phyloP scores from a whole-genome alignment of 2,329 filamentous ascomycete species.

The Moelleriella libera region DNA sequence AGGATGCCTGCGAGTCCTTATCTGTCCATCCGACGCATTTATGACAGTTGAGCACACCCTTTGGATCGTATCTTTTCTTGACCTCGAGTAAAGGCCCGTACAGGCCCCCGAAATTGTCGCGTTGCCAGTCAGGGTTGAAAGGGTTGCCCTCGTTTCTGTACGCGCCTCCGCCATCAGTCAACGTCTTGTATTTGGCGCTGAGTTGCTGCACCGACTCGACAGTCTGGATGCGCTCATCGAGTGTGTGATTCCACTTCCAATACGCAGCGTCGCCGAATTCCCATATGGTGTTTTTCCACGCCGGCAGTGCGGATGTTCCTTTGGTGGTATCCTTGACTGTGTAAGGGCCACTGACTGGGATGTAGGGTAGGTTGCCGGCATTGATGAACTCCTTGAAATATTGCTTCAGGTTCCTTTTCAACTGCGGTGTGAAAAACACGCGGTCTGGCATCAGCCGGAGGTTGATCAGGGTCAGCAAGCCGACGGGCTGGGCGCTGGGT shows the following conservation, averaged over 20 bases:
- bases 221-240: constrained; percentile 2
- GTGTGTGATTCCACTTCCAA: constrained; percentile 7
- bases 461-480: constrained; percentile 5
- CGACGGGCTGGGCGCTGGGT: constrained; percentile 4
- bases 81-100: constrained; percentile 22
- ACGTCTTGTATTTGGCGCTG: constrained; percentile 2
- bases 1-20: background rate
- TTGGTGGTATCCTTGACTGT: background rate
- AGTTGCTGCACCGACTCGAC: constrained; percentile 8
- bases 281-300: constrained; percentile 8
- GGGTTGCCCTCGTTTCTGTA: constrained; percentile 16
- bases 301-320: constrained; percentile 6
- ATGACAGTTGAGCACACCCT: background rate
- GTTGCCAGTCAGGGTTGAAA: constrained; percentile 11
- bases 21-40: constrained; percentile 1
- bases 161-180: constrained; percentile 8
- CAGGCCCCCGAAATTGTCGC: constrained; percentile 9
- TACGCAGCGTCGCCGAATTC: constrained; percentile 4
- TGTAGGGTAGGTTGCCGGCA: constrained; percentile 4
- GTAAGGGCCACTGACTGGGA: constrained; percentile 6
- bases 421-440: constrained; percentile 1
- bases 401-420: constrained; percentile 1
- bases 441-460: constrained; percentile 4
- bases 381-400: constrained; percentile 4
- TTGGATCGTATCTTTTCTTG: constrained; percentile 19